Evolutionary conservation across 2,329 filamentous ascomycete genomes (phyloP), one percentile per base, ranked within the genome.

Genomic region (Pseudogymnoascus sp.): DNA sequence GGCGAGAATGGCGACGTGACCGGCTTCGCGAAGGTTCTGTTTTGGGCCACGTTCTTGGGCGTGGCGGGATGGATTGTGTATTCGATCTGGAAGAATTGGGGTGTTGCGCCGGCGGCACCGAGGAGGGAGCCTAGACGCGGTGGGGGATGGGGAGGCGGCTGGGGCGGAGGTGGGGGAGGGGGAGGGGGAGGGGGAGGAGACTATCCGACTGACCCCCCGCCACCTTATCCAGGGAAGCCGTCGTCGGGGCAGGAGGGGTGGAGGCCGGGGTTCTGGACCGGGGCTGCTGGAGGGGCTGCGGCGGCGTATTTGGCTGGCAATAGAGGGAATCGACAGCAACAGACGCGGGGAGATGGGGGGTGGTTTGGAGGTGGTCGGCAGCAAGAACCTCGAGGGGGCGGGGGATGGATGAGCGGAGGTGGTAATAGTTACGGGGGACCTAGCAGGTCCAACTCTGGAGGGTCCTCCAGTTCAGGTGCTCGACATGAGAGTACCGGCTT

Each of bases 211-310:
- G 71, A 72, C 40, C 69, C 70, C 10, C 72, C 72, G 11, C 72
- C 72, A 60, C 72, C 73, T 13, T 73, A 73, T 61, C 67, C 71
- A 8, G 68, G 70, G 21, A 72, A 70, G 62, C 63, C 62, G 16
- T 69, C 65, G 63, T 56, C 50, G 61, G n/a, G 59, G n/a, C 50
- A 56, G 19, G 74, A 82, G 65, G 79, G 79, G 1, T 91, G 88
- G 87, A 80, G 81, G 60, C 88, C 89, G 4, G 89, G 89, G 1
- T 91, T 92, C 75, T 92, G 88, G 88, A 82, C 79, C 16, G 89
- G 88, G 84, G n/a, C 71, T 8, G 80, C 83, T 0, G 82, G 82
- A 14, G 90, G 89, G 50, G 87, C 86, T 4, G 88, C 88, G 1
- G 88, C 87, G 2, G 86, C 80, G 1, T 91, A 90, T 70, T 72